Conservation (phyloP, 371 early-diverging fungal species). For the Mortierella sp. region DNA sequence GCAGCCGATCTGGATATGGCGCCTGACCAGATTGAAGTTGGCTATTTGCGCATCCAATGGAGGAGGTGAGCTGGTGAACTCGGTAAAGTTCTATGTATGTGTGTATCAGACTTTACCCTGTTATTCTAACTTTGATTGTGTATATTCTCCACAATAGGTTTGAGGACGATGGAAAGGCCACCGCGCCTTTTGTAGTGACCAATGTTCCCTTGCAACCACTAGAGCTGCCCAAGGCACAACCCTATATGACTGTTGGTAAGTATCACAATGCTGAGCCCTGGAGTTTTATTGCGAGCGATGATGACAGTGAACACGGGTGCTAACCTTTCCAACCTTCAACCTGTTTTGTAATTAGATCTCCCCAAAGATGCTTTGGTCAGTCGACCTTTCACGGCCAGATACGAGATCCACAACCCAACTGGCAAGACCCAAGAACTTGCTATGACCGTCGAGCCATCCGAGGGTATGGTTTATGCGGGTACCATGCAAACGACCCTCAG, state of each 20-base stretch:
- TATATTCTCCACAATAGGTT: background rate
- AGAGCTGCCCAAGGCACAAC: conserved; percentile 32
- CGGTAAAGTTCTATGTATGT: background rate
- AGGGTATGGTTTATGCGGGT: conserved; percentile 82
- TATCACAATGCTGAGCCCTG: background rate
- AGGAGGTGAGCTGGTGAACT: conserved; percentile 22
- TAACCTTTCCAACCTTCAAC: background rate
- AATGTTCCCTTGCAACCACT: conserved; percentile 43
- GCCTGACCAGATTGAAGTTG: conserved; percentile 53
- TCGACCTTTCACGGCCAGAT: conserved; percentile 71
- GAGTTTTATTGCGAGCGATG: background rate
- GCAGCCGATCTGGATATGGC: conserved; percentile 40
- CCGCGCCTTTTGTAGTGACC: conserved; percentile 25
- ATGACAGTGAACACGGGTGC: background rate
- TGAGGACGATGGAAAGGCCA: conserved; percentile 26
- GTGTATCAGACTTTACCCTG: background rate
- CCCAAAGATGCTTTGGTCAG: conserved; percentile 70
- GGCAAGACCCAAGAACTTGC: conserved; percentile 67
- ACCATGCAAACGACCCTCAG: conserved; percentile 71
- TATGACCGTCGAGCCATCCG: conserved; percentile 74
- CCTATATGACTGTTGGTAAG: conserved; percentile 56
- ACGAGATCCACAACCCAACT: conserved; percentile 75
- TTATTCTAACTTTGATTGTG: too few relatives aligned
- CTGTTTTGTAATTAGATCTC: conserved; percentile 49
- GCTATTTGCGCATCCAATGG: conserved; percentile 44